Base-by-base conservation (phyloP, 2,329 filamentous ascomycete species). In the Colletotrichum agaves region DNA sequence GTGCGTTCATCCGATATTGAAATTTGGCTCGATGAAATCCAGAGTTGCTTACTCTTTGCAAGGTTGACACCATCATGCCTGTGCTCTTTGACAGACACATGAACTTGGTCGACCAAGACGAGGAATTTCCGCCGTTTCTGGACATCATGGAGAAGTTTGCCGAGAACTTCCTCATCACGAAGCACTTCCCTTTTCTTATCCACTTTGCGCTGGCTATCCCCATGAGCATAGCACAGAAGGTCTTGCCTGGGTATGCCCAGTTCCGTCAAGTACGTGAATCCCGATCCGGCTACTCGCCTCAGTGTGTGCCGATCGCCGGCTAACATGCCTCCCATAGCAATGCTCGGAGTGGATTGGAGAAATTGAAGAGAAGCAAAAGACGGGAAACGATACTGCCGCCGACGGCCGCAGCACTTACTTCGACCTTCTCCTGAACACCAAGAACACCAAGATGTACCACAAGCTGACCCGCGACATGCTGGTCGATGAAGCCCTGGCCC, bases 81-180 rank as follows among this genome's bases (percentile, higher is more conserved):
- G 56, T 59, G 1, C 56, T 59, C 1, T 59, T 59, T 21, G 43
- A 59, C 10, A 49, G 56, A 49, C 44, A 59, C 5, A 59, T 59
- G 43, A 49, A 59, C 33, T 44, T 59, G 43, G 56, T 59, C 3
- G 56, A 59, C 21, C 41, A 43, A 4, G 56, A 59, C 15, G 56
- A 59, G 13, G 56, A 49, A 21, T 17, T 31, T 11, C 43, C 56
- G 13, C 56, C 56, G 8, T 59, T 49, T n/a, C 10, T 59, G 56
- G 56, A 59, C 3, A 59, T 47, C 15, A 59, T 59, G 56, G 43
- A 46, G 31, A 59, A 47, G 56, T 59, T 59, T 37, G 43, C 56
- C 2, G 56, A 35, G n/a, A 59, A 59, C 56, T 59, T 59, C 33
- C 41, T 46, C 15, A 31, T 59, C 17, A 46, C 43, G 10, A 59